phyloP scores from a whole-genome alignment of 1,284 basidiomycete species.

The Papiliotrema laurentii region DNA sequence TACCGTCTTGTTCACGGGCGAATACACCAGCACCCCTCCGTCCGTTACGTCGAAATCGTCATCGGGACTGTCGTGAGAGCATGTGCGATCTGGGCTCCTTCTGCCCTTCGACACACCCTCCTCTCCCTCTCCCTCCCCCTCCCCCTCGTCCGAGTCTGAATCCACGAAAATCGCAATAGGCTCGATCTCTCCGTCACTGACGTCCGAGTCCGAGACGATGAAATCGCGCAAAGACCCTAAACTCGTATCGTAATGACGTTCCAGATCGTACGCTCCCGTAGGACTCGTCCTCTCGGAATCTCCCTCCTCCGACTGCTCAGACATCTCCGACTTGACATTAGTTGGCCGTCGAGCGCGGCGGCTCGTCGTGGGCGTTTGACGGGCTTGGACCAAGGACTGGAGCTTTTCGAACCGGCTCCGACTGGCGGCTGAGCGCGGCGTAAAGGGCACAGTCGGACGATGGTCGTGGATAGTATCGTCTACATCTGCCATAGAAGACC shows the following conservation, averaged over 20 bases:
- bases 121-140: conserved; percentile 1
- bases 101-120: neutral
- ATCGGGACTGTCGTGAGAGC: neutral
- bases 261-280: conserved; percentile 4
- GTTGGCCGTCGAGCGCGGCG: neutral
- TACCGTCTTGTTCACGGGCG: neutral
- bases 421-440: too few relatives aligned
- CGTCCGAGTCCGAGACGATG: conserved; percentile 39
- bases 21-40: neutral
- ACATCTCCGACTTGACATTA: neutral
- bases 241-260: conserved; percentile 26
- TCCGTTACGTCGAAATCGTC: neutral
- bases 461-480: too few relatives aligned
- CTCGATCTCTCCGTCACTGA: conserved; percentile 10
- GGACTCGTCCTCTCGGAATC: conserved; percentile 1
- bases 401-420: too few relatives aligned
- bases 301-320: conserved; percentile 1
- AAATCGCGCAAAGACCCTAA: conserved; percentile 37
- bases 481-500: too few relatives aligned
- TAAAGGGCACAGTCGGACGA: too few relatives aligned
- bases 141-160: conserved; percentile 6
- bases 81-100: neutral
- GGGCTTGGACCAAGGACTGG: too few relatives aligned
- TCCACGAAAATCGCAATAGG: neutral
- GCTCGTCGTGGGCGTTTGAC: neutral